Base-by-base conservation (phyloP, 352 stramenopile species). In the Phytophthora pistaciae region DNA sequence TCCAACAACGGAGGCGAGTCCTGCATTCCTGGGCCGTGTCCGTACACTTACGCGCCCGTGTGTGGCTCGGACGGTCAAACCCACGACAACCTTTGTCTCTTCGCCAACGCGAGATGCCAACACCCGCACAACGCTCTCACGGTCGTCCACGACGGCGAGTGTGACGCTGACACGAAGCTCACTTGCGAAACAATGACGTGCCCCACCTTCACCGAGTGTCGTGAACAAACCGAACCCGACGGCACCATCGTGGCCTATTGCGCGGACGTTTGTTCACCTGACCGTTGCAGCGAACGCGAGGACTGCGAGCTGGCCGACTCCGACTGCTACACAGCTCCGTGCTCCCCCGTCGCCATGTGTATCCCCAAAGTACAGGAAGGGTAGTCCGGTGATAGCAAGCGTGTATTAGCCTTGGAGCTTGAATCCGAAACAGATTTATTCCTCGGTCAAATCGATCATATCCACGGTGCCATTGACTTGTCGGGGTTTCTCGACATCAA, bases 271-370 rank as follows among this genome's bases (percentile, higher is more conserved):
- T 90, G 82, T 60, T 80, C 79, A 1, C 52, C 70, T 0, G 82
- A 91, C 23, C 82, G 80, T 33, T 92, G 84, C 49, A 73, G 77
- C 14, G 72, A 76, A 16, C 56, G 77, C 9, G 80, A 87, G 42
- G 66, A 72, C 27, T 91, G 83, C 27, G 60, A 89, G 60, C 70
- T 90, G 6, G 56, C 85, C 0, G 68, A 84, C 14, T 66, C 66
- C 0, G 79, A 83, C 40, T 92, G 84, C 69, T 88, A 71, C 73
- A 90, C 80, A 8, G 82, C 80, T 9, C 80, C 82, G 5, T 91
- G 82, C 56, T 84, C 84, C 36, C 78, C 77, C 3, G 75, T 90
- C 44, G 82, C 82, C 14, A 87, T 83, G 55, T 92, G 84, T 60
- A 59, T 92, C 21, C 63, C 74, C 3, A 79, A 84, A 50, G 55